phyloP scores from a whole-genome alignment of 2,329 filamentous ascomycete species.

The Claviceps citrina region DNA sequence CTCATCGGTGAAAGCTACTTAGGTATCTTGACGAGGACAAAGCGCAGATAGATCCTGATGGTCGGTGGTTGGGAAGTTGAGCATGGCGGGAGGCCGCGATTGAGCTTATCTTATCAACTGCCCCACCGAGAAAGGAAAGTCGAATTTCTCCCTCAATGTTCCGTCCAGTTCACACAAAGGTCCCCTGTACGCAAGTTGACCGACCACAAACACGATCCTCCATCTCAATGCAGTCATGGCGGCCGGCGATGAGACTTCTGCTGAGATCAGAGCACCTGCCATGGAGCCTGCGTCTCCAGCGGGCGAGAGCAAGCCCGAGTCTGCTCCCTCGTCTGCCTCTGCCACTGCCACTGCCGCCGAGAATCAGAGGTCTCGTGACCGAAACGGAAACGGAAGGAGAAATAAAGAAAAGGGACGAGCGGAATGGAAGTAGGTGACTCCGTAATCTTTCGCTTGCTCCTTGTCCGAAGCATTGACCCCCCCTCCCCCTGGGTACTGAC shows the following conservation, averaged over 20 bases:
- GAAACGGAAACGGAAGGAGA: conserved; percentile 4
- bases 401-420: conserved; percentile 16
- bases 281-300: conserved; percentile 8
- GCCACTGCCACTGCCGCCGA: neutral
- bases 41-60: too few relatives aligned
- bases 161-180: too few relatives aligned
- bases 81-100: too few relatives aligned
- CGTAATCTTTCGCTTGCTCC: too few relatives aligned
- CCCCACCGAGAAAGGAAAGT: neutral
- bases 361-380: conserved; percentile 5
- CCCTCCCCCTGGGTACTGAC: too few relatives aligned
- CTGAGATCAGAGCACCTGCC: conserved; percentile 11
- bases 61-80: too few relatives aligned
- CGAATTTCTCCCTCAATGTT: neutral
- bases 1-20: too few relatives aligned
- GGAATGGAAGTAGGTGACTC: conserved; percentile 8
- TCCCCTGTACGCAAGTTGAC: neutral
- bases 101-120: conserved; percentile 3
- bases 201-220: conserved; percentile 1
- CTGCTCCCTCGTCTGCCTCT: neutral
- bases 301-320: conserved; percentile 1
- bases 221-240: conserved; percentile 19
- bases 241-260: conserved; percentile 16
- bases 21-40: too few relatives aligned
- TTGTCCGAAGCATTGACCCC: neutral